phyloP scores from a whole-genome alignment of 345 rosid species.

The Stellera chamaejasme region DNA sequence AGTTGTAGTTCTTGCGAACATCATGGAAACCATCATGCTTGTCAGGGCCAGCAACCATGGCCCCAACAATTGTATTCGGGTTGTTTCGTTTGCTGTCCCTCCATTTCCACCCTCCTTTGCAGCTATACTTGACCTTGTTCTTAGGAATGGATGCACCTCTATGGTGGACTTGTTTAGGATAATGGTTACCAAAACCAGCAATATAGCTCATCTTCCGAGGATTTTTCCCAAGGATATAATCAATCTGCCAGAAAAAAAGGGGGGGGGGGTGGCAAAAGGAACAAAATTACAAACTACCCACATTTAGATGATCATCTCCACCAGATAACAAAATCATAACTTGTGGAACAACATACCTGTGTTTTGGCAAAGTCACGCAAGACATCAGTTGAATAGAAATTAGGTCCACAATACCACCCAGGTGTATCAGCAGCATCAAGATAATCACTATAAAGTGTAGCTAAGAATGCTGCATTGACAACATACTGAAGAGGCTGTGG shows the following conservation, averaged over 20 bases:
- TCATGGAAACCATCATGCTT: slow-evolving; percentile 78
- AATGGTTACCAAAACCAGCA: slow-evolving; percentile 78
- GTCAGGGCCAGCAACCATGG: slow-evolving; percentile 99
- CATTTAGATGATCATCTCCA: slow-evolving; percentile 1
- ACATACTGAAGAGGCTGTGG: slow-evolving; percentile 98
- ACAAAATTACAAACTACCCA: slow-evolving; percentile 2
- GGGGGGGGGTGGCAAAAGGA: no score
- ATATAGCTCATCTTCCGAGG: slow-evolving; percentile 91
- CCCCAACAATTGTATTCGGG: slow-evolving; percentile 82
- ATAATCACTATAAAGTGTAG: slow-evolving; percentile 73
- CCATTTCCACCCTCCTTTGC: slow-evolving; percentile 99
- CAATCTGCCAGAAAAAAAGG: slow-evolving; percentile 39
- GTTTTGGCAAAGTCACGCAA: slow-evolving; percentile 76
- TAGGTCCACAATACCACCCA: slow-evolving; percentile 96
- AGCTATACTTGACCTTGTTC: slow-evolving; percentile 69
- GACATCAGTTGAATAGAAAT: slow-evolving; percentile 58
- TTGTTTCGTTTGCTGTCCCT: slow-evolving; percentile 75
- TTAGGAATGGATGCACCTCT: slow-evolving; percentile 92
- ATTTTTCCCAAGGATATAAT: slow-evolving; percentile 89
- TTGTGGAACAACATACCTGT: slow-evolving; percentile 43
- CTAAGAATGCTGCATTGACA: slow-evolving; percentile 89
- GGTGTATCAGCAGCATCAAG: slow-evolving; percentile 96
- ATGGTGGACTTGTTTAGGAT: slow-evolving; percentile 79
- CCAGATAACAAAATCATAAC: neutral
- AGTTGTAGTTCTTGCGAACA: slow-evolving; percentile 83